phyloP scores from a whole-genome alignment of 2,329 filamentous ascomycete species.

The Microcyclospora tardicrescens region DNA sequence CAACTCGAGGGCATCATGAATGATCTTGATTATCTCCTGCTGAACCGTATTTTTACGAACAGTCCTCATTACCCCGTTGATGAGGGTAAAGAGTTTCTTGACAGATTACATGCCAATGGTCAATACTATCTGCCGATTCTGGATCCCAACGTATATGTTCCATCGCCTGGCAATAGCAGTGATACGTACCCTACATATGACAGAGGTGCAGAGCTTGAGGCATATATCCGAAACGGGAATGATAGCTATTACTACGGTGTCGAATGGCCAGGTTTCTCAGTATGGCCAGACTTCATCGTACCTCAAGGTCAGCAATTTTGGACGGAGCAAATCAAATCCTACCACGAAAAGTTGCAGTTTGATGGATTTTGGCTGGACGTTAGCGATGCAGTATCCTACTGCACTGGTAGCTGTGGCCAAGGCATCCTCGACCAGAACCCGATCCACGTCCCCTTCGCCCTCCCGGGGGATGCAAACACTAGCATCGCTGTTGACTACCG shows the following conservation, averaged over 20 bases:
- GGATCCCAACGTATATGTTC: conserved; percentile 53
- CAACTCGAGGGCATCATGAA: conserved; percentile 49
- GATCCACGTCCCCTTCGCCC: conserved; percentile 11
- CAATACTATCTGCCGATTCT: conserved; percentile 47
- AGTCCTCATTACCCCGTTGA: conserved; percentile 45
- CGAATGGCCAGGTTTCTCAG: conserved; percentile 56
- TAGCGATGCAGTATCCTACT: conserved; percentile 48
- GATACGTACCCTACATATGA: conserved; percentile 47
- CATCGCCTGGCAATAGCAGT: conserved; percentile 50
- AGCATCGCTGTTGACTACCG: conserved; percentile 13
- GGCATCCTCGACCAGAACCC: conserved; percentile 18
- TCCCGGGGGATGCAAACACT: conserved; percentile 11
- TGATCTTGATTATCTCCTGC: conserved; percentile 39
- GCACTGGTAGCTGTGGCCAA: conserved; percentile 17
- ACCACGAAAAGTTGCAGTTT: conserved; percentile 53
- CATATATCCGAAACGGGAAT: conserved; percentile 43
- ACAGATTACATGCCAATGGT: conserved; percentile 37
- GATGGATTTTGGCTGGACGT: conserved; percentile 63
- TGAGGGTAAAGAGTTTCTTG: conserved; percentile 38
- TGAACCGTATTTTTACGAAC: conserved; percentile 44
- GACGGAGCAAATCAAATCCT: conserved; percentile 58
- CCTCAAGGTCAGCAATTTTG: conserved; percentile 53
- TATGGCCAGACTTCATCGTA: conserved; percentile 55
- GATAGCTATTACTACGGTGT: conserved; percentile 48
- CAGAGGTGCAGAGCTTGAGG: conserved; percentile 43